phyloP scores from a whole-genome alignment of 176 grass and related monocot species.

The Themeda triandra region DNA sequence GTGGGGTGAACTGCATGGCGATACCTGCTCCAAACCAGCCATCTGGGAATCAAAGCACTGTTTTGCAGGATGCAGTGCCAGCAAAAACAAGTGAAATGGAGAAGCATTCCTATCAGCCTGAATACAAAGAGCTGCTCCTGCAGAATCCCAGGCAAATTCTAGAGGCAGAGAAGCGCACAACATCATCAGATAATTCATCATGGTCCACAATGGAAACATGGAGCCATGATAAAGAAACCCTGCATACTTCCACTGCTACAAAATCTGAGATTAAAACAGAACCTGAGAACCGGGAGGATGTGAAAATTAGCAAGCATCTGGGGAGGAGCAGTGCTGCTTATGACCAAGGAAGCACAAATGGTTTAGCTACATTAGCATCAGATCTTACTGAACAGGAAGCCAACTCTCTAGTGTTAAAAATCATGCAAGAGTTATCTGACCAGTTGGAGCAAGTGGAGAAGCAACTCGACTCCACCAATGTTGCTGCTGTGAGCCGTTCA shows the following conservation, averaged over 20 bases:
- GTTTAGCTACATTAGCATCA: background rate
- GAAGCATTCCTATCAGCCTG: constrained; percentile 49
- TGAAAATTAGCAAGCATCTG: constrained; percentile 28
- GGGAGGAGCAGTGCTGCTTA: constrained; percentile 33
- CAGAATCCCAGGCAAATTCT: constrained; percentile 28
- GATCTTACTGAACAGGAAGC: constrained; percentile 1
- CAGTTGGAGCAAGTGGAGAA: constrained; percentile 18
- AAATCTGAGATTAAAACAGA: constrained; percentile 15
- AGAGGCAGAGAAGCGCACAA: background rate
- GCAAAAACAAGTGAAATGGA: constrained; percentile 52
- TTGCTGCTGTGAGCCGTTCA: background rate
- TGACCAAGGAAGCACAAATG: constrained; percentile 37
- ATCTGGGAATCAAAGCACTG: constrained; percentile 26
- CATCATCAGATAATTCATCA: background rate
- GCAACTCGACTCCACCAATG: constrained; percentile 7
- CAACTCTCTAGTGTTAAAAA: constrained; percentile 17
- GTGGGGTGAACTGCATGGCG: background rate
- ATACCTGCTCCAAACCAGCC: constrained; percentile 25
- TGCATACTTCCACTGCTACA: constrained; percentile 26
- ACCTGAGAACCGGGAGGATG: constrained; percentile 20
- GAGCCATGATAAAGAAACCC: background rate
- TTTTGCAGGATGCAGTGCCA: constrained; percentile 9
- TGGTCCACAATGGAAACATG: constrained; percentile 16
- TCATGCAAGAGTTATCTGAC: constrained; percentile 34
- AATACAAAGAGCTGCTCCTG: constrained; percentile 33